Evolutionary conservation across 2,329 filamentous ascomycete species (phyloP).

Genomic region (Colletotrichum orchidophilum): DNA sequence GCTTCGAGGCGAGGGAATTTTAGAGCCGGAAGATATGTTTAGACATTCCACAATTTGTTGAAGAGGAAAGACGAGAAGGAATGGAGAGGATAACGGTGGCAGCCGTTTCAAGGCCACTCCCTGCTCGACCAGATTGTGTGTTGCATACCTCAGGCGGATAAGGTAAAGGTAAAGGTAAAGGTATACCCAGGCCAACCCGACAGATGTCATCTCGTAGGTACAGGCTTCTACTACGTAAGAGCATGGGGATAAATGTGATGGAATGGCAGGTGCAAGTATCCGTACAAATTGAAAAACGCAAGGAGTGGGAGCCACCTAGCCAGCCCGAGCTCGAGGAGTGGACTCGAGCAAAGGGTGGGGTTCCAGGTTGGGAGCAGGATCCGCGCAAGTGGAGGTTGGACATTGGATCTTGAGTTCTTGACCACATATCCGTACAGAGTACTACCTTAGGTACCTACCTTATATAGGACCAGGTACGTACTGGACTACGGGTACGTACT

Average conservation of each 20-base stretch:
- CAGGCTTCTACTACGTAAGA: no score
- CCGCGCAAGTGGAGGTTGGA: neutral
- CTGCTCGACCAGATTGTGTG: neutral
- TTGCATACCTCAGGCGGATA: neutral
- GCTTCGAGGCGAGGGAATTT: neutral
- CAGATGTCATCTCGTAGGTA: neutral
- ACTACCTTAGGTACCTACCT: no score
- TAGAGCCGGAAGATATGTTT: neutral
- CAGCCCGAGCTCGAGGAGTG: neutral
- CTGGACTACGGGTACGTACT: no score
- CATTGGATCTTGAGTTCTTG: conserved; percentile 2
- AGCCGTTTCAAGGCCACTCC: neutral
- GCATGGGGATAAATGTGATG: neutral
- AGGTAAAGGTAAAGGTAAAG: neutral
- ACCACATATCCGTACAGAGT: neutral
- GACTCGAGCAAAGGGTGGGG: neutral
- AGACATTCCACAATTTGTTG: neutral
- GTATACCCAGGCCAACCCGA: no score
- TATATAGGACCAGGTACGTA: conserved; percentile 13
- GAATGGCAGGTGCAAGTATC: neutral
- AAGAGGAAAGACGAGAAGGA: neutral
- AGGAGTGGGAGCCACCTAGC: neutral
- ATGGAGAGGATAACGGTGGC: no score
- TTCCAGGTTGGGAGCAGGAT: conserved; percentile 2
- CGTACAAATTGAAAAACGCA: neutral